Percentiles rank a stretch among this genome's conserved stretches.
Evolutionary conservation across 2,329 filamentous ascomycete species (phyloP).

Genomic region (Neonectria punicea): DNA sequence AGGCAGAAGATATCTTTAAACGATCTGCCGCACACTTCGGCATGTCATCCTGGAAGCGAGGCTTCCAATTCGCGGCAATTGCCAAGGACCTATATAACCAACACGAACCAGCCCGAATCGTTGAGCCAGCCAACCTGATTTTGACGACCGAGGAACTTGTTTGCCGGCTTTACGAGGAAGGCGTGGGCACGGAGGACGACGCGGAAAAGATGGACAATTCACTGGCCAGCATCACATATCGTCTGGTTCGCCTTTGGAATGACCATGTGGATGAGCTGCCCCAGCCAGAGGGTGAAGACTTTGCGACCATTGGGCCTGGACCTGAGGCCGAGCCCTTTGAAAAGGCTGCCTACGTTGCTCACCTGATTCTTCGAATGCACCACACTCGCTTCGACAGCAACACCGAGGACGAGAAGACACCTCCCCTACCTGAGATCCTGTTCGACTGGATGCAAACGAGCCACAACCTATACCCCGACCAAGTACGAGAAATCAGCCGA

Average conservation of each 20-base stretch:
- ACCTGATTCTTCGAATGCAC: slow-evolving; percentile 80
- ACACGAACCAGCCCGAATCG: slow-evolving; percentile 67
- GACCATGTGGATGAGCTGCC: slow-evolving; percentile 61
- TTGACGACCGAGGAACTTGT: slow-evolving; percentile 80
- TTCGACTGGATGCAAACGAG: slow-evolving; percentile 84
- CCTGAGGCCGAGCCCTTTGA: slow-evolving; percentile 70
- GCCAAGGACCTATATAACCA: slow-evolving; percentile 74
- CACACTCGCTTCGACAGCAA: slow-evolving; percentile 66
- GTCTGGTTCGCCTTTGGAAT: slow-evolving; percentile 67
- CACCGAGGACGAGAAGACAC: slow-evolving; percentile 52
- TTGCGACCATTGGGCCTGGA: slow-evolving; percentile 73
- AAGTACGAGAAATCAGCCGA: slow-evolving; percentile 72
- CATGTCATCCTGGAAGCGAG: slow-evolving; percentile 57
- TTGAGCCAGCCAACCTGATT: slow-evolving; percentile 78
- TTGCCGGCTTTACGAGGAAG: slow-evolving; percentile 71
- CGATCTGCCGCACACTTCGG: slow-evolving; percentile 60
- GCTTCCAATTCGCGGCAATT: slow-evolving; percentile 74
- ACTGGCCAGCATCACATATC: slow-evolving; percentile 63
- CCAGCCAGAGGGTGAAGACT: slow-evolving; percentile 62
- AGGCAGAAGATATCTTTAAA: slow-evolving; percentile 67
- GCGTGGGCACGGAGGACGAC: slow-evolving; percentile 66
- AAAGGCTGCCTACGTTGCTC: slow-evolving; percentile 83
- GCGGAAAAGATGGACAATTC: slow-evolving; percentile 66
- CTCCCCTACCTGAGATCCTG: slow-evolving; percentile 78
- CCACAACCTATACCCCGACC: slow-evolving; percentile 77